Evolutionary conservation across 108 stramenopile genomes (phyloP), one percentile per base, ranked within the genome.

Genomic region (Nannochloropsis oceanica): DNA sequence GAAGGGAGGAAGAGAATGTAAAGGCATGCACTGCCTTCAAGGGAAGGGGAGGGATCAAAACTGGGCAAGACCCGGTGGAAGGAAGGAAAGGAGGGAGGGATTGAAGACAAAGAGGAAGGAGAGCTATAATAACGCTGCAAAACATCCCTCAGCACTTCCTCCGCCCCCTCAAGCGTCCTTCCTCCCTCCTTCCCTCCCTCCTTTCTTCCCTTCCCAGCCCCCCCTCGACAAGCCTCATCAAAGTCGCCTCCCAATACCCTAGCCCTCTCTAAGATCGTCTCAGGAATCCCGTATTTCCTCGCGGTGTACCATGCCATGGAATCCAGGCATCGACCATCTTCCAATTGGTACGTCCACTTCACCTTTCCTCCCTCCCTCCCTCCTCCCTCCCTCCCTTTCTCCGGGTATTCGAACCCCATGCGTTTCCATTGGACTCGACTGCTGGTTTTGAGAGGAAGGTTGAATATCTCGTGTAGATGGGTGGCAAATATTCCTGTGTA

Each of bases 341-440:
- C 89, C 85, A 89, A 27, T 26, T 34, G 79, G 89, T 88, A 89
- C 10, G 89, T 89, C 89, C 89, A 89, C 84, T 43, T 43, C 43
- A 83, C 83, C 27, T 80, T 81, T 3, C 81, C 84, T 44, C 46
- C 50, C 25, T 84, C 84, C 24, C 44, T 43, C 87, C 83, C 43
- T 12, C 18, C 12, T n/a, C 9, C 12, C 79, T 44, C 25, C 25
- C 20, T 73, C 14, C 20, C 18, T 79, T 20, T 20, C 73, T 14
- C 27, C 0, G 14, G n/a, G 10, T 82, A 18, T 82, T 82, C 87
- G 50, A 89, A 84, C 11, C 89, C 89, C 89, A 89, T 89, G n/a
- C 89, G 87, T 43, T 87, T 87, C 85, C 82, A 42, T 25, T 46
- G 73, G 42, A 89, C 26, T 2, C 84, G 82, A 18, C 12, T 2